Base-by-base conservation (phyloP, 2,329 filamentous ascomycete genomes). In the Magnaporthiopsis incrustans region DNA sequence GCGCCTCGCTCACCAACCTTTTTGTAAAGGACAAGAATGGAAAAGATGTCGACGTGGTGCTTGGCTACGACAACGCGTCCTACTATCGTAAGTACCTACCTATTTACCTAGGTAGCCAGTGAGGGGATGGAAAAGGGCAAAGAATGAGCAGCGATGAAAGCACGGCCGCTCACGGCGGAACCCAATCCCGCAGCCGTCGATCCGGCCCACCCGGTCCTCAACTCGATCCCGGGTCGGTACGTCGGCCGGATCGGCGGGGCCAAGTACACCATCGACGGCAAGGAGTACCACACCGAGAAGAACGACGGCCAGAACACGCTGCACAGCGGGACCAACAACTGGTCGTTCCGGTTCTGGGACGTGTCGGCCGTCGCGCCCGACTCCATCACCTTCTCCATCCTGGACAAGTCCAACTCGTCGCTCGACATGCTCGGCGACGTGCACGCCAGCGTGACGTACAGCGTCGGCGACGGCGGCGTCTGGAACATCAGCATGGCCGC, bases 271-370 rank as follows among this genome's bases (percentile, higher is more conserved):
- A 80, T 87, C 65, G 83, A 84, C 68, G 78, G 77, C 59, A 75
- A 76, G 64, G 78, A 77, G n/a, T 86, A 82, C 72, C 69, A 78
- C 38, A 83, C 84, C 25, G 75, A 81, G 66, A 74, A 80, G 62
- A 87, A 87, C 69, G 83, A 83, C 67, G 79, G 80, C 60, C 71
- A 66, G 65, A 80, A 85, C 70, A 85, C 83, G 12, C 77, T 87
- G 11, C 84, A 86, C 71, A 83, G 82, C 69, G 83, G 82, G 35
- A 79, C 79, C 26, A 81, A 86, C 73, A 85, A 85, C 67, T 87
- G 85, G 82, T 86, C 86, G 58, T 87, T 80, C 73, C 80, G 84
- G 57, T 82, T 83, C 69, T 89, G 85, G 80, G 85, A 86, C 35
- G 82, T 89, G 26, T 80, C 82, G 4, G 77, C 78, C 2, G 75